Evolutionary conservation across 23 red algal species (phyloP).

Genomic region (Pyropia yezoensis): DNA sequence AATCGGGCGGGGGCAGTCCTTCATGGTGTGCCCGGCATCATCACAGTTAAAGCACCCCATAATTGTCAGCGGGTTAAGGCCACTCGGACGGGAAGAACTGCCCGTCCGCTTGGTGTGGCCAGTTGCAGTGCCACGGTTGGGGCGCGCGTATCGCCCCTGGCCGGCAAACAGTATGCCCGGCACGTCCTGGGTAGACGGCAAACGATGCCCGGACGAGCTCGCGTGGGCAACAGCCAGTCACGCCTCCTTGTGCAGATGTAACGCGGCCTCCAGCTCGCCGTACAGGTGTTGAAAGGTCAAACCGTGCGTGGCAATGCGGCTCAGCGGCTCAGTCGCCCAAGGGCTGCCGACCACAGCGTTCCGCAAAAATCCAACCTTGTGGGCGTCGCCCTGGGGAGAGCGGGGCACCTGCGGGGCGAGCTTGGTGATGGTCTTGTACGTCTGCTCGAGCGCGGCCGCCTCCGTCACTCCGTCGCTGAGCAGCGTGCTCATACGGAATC

Average conservation of each 20-base stretch:
- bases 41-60: constrained; percentile 36
- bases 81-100: background rate
- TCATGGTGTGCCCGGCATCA: background rate
- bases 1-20: constrained; percentile 9
- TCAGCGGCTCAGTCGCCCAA: constrained; percentile 7
- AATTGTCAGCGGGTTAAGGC: background rate
- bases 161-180: background rate
- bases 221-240: no score
- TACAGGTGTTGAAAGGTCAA: constrained; percentile 2
- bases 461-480: no score
- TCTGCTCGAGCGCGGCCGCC: constrained; percentile 2
- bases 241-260: constrained; percentile 21
- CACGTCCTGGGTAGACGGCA: background rate
- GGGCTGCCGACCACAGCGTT: no score
- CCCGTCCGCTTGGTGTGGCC: background rate
- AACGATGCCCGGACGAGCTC: background rate
- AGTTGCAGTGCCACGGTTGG: background rate
- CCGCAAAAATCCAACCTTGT: no score
- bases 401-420: background rate
- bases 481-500: no score
- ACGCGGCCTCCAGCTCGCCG: constrained; percentile 11
- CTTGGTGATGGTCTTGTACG: constrained; percentile 2
- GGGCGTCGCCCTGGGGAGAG: no score
- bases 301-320: constrained; percentile 6
- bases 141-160: no score